Evolutionary conservation across 345 rosid species (phyloP), one percentile per base, ranked within the genome.

Genomic region (Citrus sinensis): DNA sequence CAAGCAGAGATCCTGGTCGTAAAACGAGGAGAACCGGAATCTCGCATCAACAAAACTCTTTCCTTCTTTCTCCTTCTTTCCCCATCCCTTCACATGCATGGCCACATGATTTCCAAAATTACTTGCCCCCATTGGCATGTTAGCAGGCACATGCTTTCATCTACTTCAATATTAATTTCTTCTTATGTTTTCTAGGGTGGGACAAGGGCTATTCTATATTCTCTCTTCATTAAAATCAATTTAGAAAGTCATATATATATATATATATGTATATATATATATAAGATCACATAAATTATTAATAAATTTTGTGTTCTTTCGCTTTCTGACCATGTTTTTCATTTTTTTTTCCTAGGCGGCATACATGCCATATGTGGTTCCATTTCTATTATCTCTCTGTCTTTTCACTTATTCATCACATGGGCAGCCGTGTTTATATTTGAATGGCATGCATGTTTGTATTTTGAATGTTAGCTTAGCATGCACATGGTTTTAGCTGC

Each of bases 1-100:
- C 24, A 24, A 24, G 24, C 24, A 24, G 24, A 24, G 24, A 24
- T 24, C 24, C 24, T 24, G 24, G 24, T 24, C 24, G 24, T 24
- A 24, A 24, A 24, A 24, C 24, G 24, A 24, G 24, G 24, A 24
- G 24, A 24, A 24, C 24, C 24, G 24, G 24, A 24, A 24, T 24
- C 24, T 24, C 24, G 24, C 24, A 24, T 24, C 24, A 24, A 24
- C 24, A 24, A 24, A 24, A 24, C 25, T 24, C 20, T 67, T 7
- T 3, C 4, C 56, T 42, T n/a, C 58, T 1, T 9, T 30, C 19
- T 55, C 22, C 14, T 65, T 62, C 24, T 67, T 62, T 30, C 64
- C 66, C 84, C 89, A 78, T 82, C 59, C 74, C 83, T 80, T 79
- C 86, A 87, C 87, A 80, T 87, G 89, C 81, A 82, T 66, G 67